Percentiles rank a stretch among this genome's conserved stretches.
These are phyloP conservation scores for Whalleya microplaca DNA, from an alignment of 2,329 filamentous ascomycete species.

Conservation along the genomic window DNA sequence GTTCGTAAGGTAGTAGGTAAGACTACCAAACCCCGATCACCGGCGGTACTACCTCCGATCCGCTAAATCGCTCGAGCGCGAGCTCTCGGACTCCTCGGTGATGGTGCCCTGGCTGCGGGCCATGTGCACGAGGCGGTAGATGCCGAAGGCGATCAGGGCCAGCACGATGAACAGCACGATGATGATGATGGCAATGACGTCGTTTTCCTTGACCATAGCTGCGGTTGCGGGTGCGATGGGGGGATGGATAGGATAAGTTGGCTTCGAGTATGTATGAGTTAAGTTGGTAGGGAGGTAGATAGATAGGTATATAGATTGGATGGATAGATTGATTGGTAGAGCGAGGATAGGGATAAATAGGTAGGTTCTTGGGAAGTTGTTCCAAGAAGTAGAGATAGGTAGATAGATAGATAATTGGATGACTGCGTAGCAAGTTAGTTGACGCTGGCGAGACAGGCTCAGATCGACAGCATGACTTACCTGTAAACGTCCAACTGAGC, in stretches of 20 bases:
- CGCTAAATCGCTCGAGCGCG: slow-evolving; percentile 16
- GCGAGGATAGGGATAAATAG: no score
- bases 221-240: no score
- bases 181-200: slow-evolving; percentile 70
- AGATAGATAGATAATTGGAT: slow-evolving; percentile 2
- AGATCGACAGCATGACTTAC: no score
- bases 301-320: no score
- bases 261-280: background rate
- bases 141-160: slow-evolving; percentile 64
- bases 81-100: slow-evolving; percentile 29
- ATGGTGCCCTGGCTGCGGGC: slow-evolving; percentile 44
- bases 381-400: background rate
- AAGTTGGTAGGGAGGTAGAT: background rate
- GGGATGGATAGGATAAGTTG: no score
- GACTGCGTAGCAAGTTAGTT: no score
- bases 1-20: no score
- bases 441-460: no score
- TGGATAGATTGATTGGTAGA: no score
- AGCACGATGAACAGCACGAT: slow-evolving; percentile 68
- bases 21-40: background rate
- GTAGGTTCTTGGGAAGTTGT: no score
- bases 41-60: slow-evolving; percentile 1
- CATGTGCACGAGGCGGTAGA: slow-evolving; percentile 62
- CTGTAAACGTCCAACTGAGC: no score
- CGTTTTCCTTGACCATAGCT: slow-evolving; percentile 65